Evolutionary conservation across 805 yeast genomes (phyloP).

Genomic region (Lachancea kluyveri): DNA sequence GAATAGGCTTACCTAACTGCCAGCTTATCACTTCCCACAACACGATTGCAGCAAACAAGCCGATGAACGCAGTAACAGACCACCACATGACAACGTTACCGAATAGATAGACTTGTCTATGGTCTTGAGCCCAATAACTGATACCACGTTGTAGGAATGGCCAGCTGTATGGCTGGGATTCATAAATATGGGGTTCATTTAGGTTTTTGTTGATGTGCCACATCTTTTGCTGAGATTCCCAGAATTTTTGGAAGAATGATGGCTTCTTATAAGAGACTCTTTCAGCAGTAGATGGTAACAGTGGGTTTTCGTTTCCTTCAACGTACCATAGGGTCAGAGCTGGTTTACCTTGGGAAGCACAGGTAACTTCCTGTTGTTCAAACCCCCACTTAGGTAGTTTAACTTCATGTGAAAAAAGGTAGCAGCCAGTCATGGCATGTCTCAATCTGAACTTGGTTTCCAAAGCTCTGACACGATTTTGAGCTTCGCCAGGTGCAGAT

Average conservation of each 20-base stretch:
- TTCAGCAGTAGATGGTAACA: constrained; percentile 38
- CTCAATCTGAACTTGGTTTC: constrained; percentile 65
- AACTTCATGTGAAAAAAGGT: constrained; percentile 66
- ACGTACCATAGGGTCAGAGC: constrained; percentile 64
- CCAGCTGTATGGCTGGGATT: constrained; percentile 70
- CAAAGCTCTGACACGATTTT: constrained; percentile 52
- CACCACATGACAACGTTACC: constrained; percentile 85
- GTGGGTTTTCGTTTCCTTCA: constrained; percentile 57
- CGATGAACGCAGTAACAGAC: constrained; percentile 50
- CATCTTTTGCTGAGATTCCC: constrained; percentile 67
- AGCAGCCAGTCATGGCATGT: constrained; percentile 77
- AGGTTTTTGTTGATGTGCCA: constrained; percentile 71
- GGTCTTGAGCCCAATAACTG: constrained; percentile 65
- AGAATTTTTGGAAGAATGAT: constrained; percentile 51
- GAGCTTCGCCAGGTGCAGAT: constrained; percentile 47
- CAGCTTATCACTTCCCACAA: constrained; percentile 46
- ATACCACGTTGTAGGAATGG: constrained; percentile 73
- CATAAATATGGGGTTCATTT: constrained; percentile 63
- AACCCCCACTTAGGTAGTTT: constrained; percentile 81
- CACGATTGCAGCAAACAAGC: constrained; percentile 43
- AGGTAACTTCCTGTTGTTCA: constrained; percentile 78
- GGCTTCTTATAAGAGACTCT: constrained; percentile 48
- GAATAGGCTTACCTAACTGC: constrained; percentile 54
- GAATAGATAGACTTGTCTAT: constrained; percentile 58
- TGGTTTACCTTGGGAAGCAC: constrained; percentile 64